Percentiles rank a stretch among this genome's conserved stretches.
phyloP scores from a whole-genome alignment of 2,329 filamentous ascomycete genomes.

The Xylariaceae sp. region DNA sequence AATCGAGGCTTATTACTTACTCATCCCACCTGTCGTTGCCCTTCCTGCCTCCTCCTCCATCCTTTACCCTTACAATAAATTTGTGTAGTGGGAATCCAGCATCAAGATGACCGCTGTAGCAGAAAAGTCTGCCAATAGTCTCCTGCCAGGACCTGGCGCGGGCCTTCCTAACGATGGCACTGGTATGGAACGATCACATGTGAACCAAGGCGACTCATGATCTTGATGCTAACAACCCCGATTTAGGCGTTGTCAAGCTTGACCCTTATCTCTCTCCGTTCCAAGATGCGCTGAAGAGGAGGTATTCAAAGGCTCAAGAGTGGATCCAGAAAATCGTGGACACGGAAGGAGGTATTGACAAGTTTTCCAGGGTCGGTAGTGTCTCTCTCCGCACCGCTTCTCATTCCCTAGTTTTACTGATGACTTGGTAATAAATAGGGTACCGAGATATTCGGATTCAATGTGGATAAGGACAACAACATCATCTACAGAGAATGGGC shows the following conservation, averaged over 20 bases:
- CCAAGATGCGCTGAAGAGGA: constrained; percentile 66
- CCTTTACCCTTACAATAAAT: too few species aligned
- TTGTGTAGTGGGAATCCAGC: too few species aligned
- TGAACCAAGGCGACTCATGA: too few species aligned
- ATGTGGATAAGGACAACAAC: constrained; percentile 73
- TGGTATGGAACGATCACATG: constrained; percentile 50
- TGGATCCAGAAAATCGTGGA: constrained; percentile 84
- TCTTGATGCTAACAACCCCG: too few species aligned
- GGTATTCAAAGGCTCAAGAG: constrained; percentile 72
- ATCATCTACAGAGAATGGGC: constrained; percentile 96
- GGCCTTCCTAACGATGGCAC: constrained; percentile 64
- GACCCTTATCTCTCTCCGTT: constrained; percentile 90
- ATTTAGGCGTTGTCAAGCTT: constrained; percentile 78
- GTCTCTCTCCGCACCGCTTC: neutral
- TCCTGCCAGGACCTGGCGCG: constrained; percentile 29
- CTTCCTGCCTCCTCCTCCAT: too few species aligned
- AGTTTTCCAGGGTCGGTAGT: constrained; percentile 71
- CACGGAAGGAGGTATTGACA: constrained; percentile 81
- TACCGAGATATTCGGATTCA: constrained; percentile 80
- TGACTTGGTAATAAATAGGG: constrained; percentile 49
- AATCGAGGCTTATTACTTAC: too few species aligned
- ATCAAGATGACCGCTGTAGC: constrained; percentile 34
- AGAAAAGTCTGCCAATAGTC: constrained; percentile 40
- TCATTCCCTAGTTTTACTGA: constrained; percentile 2
- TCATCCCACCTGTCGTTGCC: too few species aligned